Base-by-base conservation (phyloP, 1,139 yeast species). In the Candida sojae region DNA sequence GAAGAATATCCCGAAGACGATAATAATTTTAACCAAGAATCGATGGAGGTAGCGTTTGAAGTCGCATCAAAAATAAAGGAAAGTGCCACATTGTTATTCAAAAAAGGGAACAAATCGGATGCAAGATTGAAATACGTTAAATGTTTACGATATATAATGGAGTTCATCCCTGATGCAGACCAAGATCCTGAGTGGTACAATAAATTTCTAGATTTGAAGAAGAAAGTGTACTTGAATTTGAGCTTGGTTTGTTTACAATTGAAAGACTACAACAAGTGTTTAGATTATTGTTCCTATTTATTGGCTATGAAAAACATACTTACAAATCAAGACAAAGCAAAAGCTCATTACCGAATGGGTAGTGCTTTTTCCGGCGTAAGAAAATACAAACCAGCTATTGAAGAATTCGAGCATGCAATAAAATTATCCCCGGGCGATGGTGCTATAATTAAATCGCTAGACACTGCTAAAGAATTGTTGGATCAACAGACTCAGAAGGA, bases 1-100 rank as follows among this genome's bases (percentile, higher is more conserved):
- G 93, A 86, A 64, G 95, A 87, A 60, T 82, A 74, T 56, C 95
- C 95, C 0, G 91, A 83, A 54, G 89, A 84, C 58, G 91, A 84
- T 56, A 71, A 58, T 36, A 69, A 70, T 51, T 80, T 84, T 44
- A 83, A 79, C 51, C 79, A 79, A 44, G 84, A 86, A 31, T 81
- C 85, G 39, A 72, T 83, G 6, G 75, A 71, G 48, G 71, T 75
- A 43, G 85, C 85, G 0, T 80, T 59, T 52, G 65, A 68, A 6
- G 89, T 86, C 0, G 66, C 84, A 0, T 54, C 55, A 8, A 77
- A 62, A 21, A 86, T 87, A 42, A 87, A 87, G 55, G 83, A 82
- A 32, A 80, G 91, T 41, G 95, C 90, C 0, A 74, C 85, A 0
- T 55, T 77, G 9, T 59, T 87, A 10, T 81, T 83, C 57, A 85